Evolutionary conservation across 1,284 basidiomycete genomes (phyloP).

Genomic region (Leccinum solheimii): DNA sequence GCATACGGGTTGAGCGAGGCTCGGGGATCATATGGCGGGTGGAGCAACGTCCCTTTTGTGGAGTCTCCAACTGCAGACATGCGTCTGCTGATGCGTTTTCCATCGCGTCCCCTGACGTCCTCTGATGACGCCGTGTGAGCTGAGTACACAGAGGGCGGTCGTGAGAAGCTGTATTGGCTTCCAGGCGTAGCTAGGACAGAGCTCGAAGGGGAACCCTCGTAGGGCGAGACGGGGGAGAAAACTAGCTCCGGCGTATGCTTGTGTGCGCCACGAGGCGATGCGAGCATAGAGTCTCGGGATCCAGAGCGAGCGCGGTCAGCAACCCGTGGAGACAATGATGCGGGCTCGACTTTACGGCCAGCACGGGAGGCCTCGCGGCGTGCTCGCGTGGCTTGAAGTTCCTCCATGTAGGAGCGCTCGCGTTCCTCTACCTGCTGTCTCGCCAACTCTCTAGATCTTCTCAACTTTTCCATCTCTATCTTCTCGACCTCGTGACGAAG

Average conservation of each 20-base stretch:
- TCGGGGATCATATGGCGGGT: slow-evolving; percentile 36
- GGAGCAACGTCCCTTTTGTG: slow-evolving; percentile 36
- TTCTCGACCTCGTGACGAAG: slow-evolving; percentile 49
- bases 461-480: slow-evolving; percentile 54
- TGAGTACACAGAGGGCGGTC: slow-evolving; percentile 52
- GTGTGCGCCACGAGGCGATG: slow-evolving; percentile 35
- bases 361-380: slow-evolving; percentile 59
- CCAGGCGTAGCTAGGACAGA: slow-evolving; percentile 42
- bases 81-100: slow-evolving; percentile 41
- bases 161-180: slow-evolving; percentile 41
- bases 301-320: slow-evolving; percentile 46
- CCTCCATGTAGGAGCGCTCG: slow-evolving; percentile 55
- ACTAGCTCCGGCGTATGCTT: slow-evolving; percentile 46
- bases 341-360: slow-evolving; percentile 35
- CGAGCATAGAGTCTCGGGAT: slow-evolving; percentile 38
- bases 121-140: slow-evolving; percentile 55
- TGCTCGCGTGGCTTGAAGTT: slow-evolving; percentile 58
- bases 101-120: slow-evolving; percentile 46
- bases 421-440: slow-evolving; percentile 56
- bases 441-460: slow-evolving; percentile 55
- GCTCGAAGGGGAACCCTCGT: slow-evolving; percentile 46
- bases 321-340: slow-evolving; percentile 29
- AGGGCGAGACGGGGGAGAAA: slow-evolving; percentile 31
- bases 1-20: slow-evolving; percentile 41
- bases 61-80: slow-evolving; percentile 46